A percentile compares a stretch with the other conserved stretches of the same genome.
phyloP scores from a whole-genome alignment of 805 yeast species.

The Candida orba region DNA sequence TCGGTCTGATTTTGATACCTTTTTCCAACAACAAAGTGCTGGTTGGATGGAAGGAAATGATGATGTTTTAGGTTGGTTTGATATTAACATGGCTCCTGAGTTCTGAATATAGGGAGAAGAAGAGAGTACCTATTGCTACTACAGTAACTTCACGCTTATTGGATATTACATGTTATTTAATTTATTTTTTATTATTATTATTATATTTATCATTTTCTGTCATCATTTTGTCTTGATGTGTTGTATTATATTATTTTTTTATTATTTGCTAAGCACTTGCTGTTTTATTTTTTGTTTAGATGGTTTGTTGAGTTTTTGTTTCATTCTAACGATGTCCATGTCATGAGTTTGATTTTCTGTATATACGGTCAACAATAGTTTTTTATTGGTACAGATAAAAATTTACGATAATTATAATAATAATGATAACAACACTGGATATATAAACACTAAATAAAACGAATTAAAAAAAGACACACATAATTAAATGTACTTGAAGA shows the following conservation, averaged over 20 bases:
- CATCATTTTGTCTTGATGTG: no score
- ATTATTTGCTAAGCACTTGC: no score
- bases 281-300: no score
- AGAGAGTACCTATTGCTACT: no score
- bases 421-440: no score
- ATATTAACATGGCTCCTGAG: conserved; percentile 64
- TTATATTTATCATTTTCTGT: background rate
- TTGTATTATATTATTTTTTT: background rate
- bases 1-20: conserved; percentile 39
- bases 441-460: no score
- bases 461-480: background rate
- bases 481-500: background rate
- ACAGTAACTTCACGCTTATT: no score
- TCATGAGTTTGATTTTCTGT: background rate
- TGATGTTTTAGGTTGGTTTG: conserved; percentile 93
- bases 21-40: conserved; percentile 74
- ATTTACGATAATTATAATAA: no score
- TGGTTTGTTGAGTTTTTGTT: background rate
- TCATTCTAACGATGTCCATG: background rate
- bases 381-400: no score
- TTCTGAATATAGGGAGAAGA: conserved; percentile 26
- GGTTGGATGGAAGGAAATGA: conserved; percentile 85
- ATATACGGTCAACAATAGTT: no score
- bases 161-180: no score
- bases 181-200: background rate